Conservation (phyloP, 2,329 filamentous ascomycete species). For the Harringtonia aguacate region DNA sequence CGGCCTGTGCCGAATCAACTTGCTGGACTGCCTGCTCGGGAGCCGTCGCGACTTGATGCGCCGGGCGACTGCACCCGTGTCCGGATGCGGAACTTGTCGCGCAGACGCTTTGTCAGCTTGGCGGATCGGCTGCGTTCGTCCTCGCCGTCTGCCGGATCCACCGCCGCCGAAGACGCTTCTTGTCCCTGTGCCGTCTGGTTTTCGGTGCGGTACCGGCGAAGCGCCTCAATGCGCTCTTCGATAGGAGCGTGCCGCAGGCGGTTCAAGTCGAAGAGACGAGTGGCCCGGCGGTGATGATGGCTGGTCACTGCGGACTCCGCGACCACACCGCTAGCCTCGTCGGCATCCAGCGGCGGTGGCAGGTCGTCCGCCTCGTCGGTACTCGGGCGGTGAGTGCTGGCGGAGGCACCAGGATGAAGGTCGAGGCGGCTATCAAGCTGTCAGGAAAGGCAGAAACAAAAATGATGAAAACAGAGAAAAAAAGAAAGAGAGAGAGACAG, state of each 20-base stretch:
- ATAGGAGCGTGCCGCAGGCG: slow-evolving; percentile 46
- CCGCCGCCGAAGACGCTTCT: not conserved
- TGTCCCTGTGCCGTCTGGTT: slow-evolving; percentile 16
- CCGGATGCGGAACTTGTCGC: slow-evolving; percentile 41
- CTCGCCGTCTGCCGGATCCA: slow-evolving; percentile 16
- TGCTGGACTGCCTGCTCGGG: no score
- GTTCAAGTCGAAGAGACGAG: slow-evolving; percentile 45
- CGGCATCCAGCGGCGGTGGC: slow-evolving; percentile 31
- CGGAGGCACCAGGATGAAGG: slow-evolving; percentile 26
- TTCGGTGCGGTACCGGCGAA: slow-evolving; percentile 37
- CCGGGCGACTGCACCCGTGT: slow-evolving; percentile 29
- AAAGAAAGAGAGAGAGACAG: not conserved
- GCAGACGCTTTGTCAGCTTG: slow-evolving; percentile 36
- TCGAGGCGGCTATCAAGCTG: slow-evolving; percentile 37
- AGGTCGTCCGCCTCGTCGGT: slow-evolving; percentile 17
- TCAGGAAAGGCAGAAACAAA: slow-evolving; percentile 3
- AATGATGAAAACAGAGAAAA: not conserved
- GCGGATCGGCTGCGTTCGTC: slow-evolving; percentile 28
- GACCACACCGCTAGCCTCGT: slow-evolving; percentile 19
- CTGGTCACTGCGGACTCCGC: slow-evolving; percentile 17
- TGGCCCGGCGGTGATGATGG: slow-evolving; percentile 27
- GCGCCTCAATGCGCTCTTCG: slow-evolving; percentile 50
- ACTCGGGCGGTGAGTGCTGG: slow-evolving; percentile 11
- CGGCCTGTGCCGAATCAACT: no score
- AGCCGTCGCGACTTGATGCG: not conserved